Base-by-base conservation (phyloP, 129 eudicot species). In the Cynara cardunculus region DNA sequence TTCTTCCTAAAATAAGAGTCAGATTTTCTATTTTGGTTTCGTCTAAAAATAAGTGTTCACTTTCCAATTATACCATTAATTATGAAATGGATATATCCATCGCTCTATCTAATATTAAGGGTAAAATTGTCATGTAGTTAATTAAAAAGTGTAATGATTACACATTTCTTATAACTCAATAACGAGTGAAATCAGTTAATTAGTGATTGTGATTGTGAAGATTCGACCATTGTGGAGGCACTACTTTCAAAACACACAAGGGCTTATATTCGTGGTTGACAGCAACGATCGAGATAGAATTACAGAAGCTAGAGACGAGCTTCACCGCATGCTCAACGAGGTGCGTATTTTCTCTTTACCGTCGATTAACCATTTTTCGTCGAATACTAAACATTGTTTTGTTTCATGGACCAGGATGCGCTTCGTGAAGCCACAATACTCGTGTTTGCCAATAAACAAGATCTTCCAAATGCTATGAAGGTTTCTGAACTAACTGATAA, bases 161-260 rank as follows among this genome's bases (percentile, higher is more conserved):
- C 24, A n/a, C 22, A 56, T 56, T 56, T 56, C 1, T 56, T 1
- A 18, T 1, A 56, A 56, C n/a, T n/a, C 24, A 56, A 5, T 18
- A 7, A 46, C 6, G 24, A 56, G 8, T 56, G 7, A 24, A 56
- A 56, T 56, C 22, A 18, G 3, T 56, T n/a, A n/a, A 56, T 56
- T 2, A 56, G 9, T 56, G 65, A 56, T 74, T 21, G 34, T 65
- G 27, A 25, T 14, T 76, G 25, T 82, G 67, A 70, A 92, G 93
- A 92, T 92, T 32, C 84, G 90, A 77, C 95, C 97, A 19, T 53
- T 92, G 68, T 92, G 93, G 96, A 90, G 94, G 65, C 90, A 84
- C 86, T 89, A 93, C 85, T 90, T 90, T 77, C 96, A 89, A 83
- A 87, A 88, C 81, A 90, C 93, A 7, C 91, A 88, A 76, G 93